Evolutionary conservation across 208 protist genomes (phyloP).

Genomic region (Kentomonas sorsogonicus): DNA sequence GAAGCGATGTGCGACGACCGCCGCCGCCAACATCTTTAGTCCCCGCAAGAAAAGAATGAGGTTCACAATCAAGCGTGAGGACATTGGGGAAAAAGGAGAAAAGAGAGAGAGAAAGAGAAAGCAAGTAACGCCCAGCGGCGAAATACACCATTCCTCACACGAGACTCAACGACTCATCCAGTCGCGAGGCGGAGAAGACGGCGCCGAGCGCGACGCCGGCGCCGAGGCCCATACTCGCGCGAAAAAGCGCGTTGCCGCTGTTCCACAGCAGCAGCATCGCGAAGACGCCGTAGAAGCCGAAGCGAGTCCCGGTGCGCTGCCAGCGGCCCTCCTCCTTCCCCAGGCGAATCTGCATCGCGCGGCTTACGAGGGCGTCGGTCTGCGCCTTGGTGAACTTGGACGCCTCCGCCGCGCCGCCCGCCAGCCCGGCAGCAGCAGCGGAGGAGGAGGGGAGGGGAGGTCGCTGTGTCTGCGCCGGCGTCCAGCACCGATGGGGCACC

Average conservation of each 20-base stretch:
- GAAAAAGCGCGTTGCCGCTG: slow-evolving; percentile 44
- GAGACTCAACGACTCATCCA: slow-evolving; percentile 53
- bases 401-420: not conserved
- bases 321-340: slow-evolving; percentile 62
- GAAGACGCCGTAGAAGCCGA: slow-evolving; percentile 45
- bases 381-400: slow-evolving; percentile 45
- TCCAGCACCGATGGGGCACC: too few species aligned
- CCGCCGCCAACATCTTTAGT: too few species aligned
- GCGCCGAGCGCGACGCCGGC: slow-evolving; percentile 40
- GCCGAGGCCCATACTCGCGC: slow-evolving; percentile 62
- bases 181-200: slow-evolving; percentile 39
- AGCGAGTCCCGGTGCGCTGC: slow-evolving; percentile 44
- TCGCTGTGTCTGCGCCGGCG: too few species aligned
- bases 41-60: too few species aligned
- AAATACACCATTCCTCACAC: slow-evolving; percentile 14
- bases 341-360: slow-evolving; percentile 30
- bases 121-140: too few species aligned
- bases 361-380: slow-evolving; percentile 56
- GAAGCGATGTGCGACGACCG: too few species aligned
- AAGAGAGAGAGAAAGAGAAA: slow-evolving; percentile 9
- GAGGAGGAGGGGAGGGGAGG: too few species aligned
- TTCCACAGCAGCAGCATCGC: slow-evolving; percentile 74
- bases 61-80: not conserved
- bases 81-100: slow-evolving; percentile 1
- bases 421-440: not conserved